Conservation (phyloP, 2,329 filamentous ascomycete species). For the Colletotrichum gloeosporioides region DNA sequence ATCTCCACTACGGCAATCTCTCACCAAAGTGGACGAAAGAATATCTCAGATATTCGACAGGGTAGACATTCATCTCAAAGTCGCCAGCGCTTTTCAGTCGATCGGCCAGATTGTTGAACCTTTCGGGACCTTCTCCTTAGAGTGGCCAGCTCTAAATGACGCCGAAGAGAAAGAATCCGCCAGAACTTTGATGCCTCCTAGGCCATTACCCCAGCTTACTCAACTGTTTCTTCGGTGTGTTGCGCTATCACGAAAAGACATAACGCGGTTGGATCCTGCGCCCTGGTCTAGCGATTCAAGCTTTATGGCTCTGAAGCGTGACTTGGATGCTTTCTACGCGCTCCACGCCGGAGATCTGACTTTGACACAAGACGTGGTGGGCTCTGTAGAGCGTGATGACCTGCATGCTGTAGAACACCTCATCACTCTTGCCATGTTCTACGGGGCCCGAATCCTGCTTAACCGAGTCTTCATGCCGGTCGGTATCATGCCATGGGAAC, state of each 20-base stretch:
- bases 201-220: rapidly evolving
- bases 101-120: background rate
- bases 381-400: background rate
- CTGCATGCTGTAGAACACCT: background rate
- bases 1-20: background rate
- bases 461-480: background rate
- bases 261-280: background rate
- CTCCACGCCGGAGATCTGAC: background rate
- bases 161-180: background rate
- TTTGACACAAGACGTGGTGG: background rate
- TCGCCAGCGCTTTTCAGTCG: background rate
- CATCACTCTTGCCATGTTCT: background rate
- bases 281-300: background rate
- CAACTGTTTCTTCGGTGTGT: background rate
- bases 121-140: background rate
- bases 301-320: background rate
- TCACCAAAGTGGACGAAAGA: background rate
- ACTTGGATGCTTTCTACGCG: background rate
- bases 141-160: background rate
- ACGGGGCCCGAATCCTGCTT: background rate
- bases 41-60: background rate
- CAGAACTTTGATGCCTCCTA: background rate
- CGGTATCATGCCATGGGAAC: background rate
- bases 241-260: background rate
- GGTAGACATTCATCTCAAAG: rapidly evolving